Evolutionary conservation across 495 filamentous ascomycete genomes (phyloP), one percentile per base, ranked within the genome.

Genomic region (Paragyromitra xinjiangensis): DNA sequence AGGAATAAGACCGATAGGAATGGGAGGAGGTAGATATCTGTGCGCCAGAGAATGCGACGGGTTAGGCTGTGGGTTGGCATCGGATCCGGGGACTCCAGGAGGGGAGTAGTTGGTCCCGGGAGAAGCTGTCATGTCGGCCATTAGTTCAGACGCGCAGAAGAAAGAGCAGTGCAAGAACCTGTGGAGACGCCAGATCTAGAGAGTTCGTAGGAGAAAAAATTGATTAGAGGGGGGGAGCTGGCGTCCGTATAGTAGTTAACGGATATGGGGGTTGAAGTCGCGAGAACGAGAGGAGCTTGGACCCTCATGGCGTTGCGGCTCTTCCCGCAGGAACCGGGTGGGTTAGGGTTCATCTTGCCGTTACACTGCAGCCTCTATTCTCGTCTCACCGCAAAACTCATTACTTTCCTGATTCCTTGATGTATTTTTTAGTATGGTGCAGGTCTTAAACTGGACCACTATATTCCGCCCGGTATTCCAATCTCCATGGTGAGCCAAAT

Each of bases 1-100:
- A 88, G 83, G 81, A 87, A 88, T 42, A 88, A 77, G 22, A 87
- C 77, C 9, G 86, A 86, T 22, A 88, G 85, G 68, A 88, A 87
- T 7, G 87, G 87, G 2, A 88, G 83, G 4, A 88, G 82, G 58
- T 86, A 81, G 24, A 82, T 69, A 72, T 88, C 87, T 11, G 80
- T 81, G 2, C 71, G 65, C 12, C 45, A 50, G 3, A 58, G 66
- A 45, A 82, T 76, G 14, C 68, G 65, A 11, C 34, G 68, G 2
- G 78, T 81, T 6, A 78, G 45, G n/a, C 24, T 14, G 40, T 29
- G 26, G 40, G 51, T 14, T 26, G 66, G 39, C 66, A 69, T 69
- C 22, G 12, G 37, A 37, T 48, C 67, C 39, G 50, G 56, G 56
- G 4, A 14, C 26, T 16, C 45, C 29, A 69, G n/a, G 6, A 69